Conservation (phyloP, 345 rosid species). For the Microthlaspi erraticum region DNA sequence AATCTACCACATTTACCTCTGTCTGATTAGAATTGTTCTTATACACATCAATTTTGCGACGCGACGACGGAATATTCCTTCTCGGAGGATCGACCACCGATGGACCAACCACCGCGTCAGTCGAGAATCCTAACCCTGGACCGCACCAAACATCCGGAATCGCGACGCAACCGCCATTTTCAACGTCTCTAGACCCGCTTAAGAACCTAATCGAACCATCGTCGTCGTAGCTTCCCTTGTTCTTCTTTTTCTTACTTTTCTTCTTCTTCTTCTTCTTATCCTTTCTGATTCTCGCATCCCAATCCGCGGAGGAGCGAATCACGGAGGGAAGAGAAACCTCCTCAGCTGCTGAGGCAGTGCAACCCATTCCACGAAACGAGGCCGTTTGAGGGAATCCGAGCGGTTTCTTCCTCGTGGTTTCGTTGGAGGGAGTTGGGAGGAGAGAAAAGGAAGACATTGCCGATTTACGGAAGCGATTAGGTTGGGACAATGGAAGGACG, state of each 20-base stretch:
- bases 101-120: slow-evolving; percentile 67
- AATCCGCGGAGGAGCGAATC: slow-evolving; percentile 77
- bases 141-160: slow-evolving; percentile 91
- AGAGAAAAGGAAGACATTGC: slow-evolving; percentile 45
- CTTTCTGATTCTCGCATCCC: slow-evolving; percentile 56
- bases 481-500: slow-evolving; percentile 37
- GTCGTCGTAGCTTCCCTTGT: slow-evolving; percentile 17
- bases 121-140: slow-evolving; percentile 80
- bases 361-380: slow-evolving; percentile 74
- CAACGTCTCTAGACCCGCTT: slow-evolving; percentile 36
- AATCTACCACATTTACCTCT: slow-evolving; percentile 43
- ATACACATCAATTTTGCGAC: slow-evolving; percentile 69
- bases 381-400: slow-evolving; percentile 48
- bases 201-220: slow-evolving; percentile 36
- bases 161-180: slow-evolving; percentile 53
- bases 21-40: slow-evolving; percentile 48
- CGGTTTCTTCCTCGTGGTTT: slow-evolving; percentile 57
- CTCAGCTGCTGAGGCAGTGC: slow-evolving; percentile 70
- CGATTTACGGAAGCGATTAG: slow-evolving; percentile 48
- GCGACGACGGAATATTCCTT: slow-evolving; percentile 54
- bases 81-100: slow-evolving; percentile 59
- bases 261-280: slow-evolving; percentile 52
- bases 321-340: slow-evolving; percentile 81
- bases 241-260: slow-evolving; percentile 45
- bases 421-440: slow-evolving; percentile 51